Conservation (phyloP, 73 alveolate species). For the Tetrahymena elliotti region DNA sequence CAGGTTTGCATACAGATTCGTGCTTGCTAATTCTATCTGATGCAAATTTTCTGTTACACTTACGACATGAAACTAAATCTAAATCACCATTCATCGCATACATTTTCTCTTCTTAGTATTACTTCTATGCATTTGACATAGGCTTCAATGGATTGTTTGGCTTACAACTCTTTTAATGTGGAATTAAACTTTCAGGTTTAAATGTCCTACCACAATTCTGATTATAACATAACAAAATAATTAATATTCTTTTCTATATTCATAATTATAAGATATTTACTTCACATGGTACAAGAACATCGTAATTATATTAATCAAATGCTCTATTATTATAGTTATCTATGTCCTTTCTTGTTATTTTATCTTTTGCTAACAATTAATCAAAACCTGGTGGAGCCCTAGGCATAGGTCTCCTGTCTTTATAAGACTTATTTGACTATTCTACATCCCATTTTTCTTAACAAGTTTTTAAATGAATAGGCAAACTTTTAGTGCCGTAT, state of each 20-base stretch:
- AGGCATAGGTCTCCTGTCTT: constrained; percentile 13
- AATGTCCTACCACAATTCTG: neutral
- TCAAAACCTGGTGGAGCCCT: neutral
- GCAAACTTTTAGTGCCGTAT: constrained; percentile 26
- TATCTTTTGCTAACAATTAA: neutral
- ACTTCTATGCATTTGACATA: neutral
- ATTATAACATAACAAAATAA: too few species aligned
- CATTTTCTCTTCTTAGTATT: neutral
- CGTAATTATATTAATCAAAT: neutral
- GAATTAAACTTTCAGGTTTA: constrained; percentile 1
- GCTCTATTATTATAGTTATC: neutral
- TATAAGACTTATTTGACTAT: neutral
- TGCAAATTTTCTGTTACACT: constrained; percentile 23
- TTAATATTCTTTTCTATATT: too few species aligned
- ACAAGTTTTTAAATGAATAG: constrained; percentile 26
- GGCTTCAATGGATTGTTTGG: neutral
- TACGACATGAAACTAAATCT: constrained; percentile 10
- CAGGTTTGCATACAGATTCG: constrained; percentile 37
- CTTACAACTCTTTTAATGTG: neutral
- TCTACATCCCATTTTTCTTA: constrained; percentile 12
- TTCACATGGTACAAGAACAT: neutral
- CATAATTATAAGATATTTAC: neutral
- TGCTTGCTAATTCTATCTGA: constrained; percentile 37
- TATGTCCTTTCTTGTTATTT: neutral
- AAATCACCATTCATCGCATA: neutral